phyloP scores from a whole-genome alignment of 306 rosid genomes.

The Rosa lucieae region DNA sequence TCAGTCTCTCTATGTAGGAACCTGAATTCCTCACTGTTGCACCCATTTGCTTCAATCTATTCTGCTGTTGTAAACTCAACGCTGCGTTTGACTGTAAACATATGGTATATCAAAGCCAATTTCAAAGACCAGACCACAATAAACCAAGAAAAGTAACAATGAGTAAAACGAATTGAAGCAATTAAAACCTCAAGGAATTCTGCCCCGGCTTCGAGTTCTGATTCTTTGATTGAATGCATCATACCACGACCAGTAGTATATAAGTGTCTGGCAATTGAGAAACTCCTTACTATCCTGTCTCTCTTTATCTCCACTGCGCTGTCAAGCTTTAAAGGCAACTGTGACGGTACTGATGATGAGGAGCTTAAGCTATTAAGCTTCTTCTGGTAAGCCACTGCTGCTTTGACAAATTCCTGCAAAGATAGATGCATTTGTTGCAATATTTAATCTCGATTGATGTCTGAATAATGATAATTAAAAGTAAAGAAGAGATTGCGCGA shows the following conservation, averaged over 20 bases:
- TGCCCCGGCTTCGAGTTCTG: constrained; percentile 84
- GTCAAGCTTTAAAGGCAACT: constrained; percentile 44
- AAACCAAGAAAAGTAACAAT: not conserved
- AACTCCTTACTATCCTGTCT: constrained; percentile 58
- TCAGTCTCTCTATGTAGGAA: constrained; percentile 60
- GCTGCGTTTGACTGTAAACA: constrained; percentile 77
- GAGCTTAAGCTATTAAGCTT: constrained; percentile 42
- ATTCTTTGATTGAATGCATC: constrained; percentile 40
- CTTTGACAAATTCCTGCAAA: constrained; percentile 84
- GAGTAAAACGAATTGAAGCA: not conserved
- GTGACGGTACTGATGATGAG: constrained; percentile 30
- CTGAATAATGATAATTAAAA: not conserved
- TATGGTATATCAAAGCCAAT: not conserved
- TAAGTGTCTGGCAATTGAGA: constrained; percentile 71
- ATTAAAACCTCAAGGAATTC: constrained; percentile 71
- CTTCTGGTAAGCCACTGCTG: constrained; percentile 77
- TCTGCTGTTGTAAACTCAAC: constrained; percentile 78
- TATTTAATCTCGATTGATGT: not conserved
- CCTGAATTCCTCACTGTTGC: constrained; percentile 92
- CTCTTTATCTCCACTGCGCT: constrained; percentile 73
- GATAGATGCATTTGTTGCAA: not conserved
- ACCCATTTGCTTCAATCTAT: constrained; percentile 88
- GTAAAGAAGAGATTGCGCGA: no score
- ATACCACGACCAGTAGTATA: constrained; percentile 45
- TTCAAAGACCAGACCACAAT: not conserved